Base-by-base conservation (phyloP, 495 filamentous ascomycete species). In the Lentithecium fluviatile region DNA sequence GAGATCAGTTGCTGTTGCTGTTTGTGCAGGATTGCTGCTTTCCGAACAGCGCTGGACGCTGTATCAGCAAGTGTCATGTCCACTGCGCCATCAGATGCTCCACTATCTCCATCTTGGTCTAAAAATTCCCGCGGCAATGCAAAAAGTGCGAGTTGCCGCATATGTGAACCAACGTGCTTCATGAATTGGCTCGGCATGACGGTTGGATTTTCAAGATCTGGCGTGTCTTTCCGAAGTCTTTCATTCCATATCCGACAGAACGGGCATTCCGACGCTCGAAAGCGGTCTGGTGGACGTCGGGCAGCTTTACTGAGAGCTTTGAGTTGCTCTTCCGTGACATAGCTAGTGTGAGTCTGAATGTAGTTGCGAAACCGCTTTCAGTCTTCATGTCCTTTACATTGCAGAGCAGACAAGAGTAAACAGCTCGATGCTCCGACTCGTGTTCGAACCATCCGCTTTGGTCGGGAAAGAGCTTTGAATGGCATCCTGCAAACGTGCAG, bases 141-240 rank as follows among this genome's bases (percentile, higher is more conserved):
- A 25, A 65, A 65, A 15, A 65, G 56, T 2, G 61, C 61, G 8
- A 65, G 46, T 29, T 65, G 56, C 46, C 51, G 47, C 61, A 60
- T 59, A 25, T 65, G 61, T 3, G 55, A 17, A 12, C 61, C 55
- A 19, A 65, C 55, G 47, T 65, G 61, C 12, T 55, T 32, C 25
- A 48, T 45, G 29, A 59, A 65, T 29, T 65, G 61, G 12, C 10
- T 23, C 15, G 48, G 61, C 11, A 37, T 65, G 47, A 65, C 61
- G 13, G 59, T 47, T 23, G 59, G 6, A 4, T 13, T 34, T 6
- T 56, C 50, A 13, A 42, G 24, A 21, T 12, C 12, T 23, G 51
- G 17, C 12, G 46, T 52, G 8, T 60, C 49, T 24, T 47, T 8
- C 12, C 42, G 37, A 6, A 62, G 43, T 17, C 38, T 48, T 0